These are phyloP conservation scores for Golubevia pallescens DNA, from an alignment of 1,284 basidiomycete genomes.

Conservation along the genomic window DNA sequence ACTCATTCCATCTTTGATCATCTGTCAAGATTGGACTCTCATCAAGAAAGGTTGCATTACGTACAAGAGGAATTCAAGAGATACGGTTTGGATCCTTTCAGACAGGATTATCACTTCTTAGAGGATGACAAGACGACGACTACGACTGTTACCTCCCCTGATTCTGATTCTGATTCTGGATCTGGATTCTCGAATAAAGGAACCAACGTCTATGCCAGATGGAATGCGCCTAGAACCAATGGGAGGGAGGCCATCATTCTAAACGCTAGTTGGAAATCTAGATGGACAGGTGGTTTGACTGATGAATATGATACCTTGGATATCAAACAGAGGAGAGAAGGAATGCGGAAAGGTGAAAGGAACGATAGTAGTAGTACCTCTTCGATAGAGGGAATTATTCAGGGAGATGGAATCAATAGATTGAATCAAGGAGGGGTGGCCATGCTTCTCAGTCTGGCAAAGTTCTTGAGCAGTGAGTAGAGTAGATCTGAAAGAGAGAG, in stretches of 20 bases:
- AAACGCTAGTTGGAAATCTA: conserved; percentile 83
- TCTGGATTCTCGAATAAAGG: too few species aligned
- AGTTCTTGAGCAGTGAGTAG: too few species aligned
- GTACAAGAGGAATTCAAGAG: neutral
- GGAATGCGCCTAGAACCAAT: conserved; percentile 81
- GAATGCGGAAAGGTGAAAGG: too few species aligned
- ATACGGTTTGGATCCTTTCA: conserved; percentile 31
- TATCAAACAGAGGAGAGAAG: too few species aligned
- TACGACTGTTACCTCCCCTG: conserved; percentile 18
- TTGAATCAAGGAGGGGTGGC: too few species aligned
- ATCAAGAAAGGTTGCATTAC: neutral
- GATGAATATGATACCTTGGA: too few species aligned
- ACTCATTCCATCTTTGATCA: conserved; percentile 39
- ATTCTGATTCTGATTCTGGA: conserved; percentile 1
- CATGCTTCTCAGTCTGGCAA: too few species aligned
- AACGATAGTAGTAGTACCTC: too few species aligned
- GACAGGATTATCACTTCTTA: conserved; percentile 17
- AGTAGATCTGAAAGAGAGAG: too few species aligned
- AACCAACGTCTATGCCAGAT: conserved; percentile 80
- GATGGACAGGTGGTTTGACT: too few species aligned
- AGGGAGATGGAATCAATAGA: too few species aligned
- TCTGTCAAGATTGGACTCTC: conserved; percentile 8
- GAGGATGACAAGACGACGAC: conserved; percentile 4
- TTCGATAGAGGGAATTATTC: too few species aligned
- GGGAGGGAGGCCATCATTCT: conserved; percentile 89